Evolutionary conservation across 208 protist species (phyloP), one percentile per base, ranked within the genome.

Genomic region (Trypanosoma lewisi): DNA sequence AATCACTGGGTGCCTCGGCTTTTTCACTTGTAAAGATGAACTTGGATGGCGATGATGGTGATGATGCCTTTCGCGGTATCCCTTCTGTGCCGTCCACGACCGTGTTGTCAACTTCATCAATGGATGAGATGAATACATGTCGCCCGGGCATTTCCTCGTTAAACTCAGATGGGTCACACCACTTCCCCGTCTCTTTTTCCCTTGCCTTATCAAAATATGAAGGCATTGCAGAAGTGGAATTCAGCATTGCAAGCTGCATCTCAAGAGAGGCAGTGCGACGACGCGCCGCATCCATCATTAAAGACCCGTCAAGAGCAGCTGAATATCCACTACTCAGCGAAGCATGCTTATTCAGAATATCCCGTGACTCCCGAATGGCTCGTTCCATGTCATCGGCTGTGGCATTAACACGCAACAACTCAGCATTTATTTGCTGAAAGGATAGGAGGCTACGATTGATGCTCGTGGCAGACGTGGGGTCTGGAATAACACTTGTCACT

Each of bases 341-440:
- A 58, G 80, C 62, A 58, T 94, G 88, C n/a, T 73, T 72, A 50
- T 80, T 56, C 17, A 94, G 76, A 41, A 78, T 73, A 8, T 80
- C 75, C 5, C 78, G 71, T 17, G 87, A 89, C 31, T 85, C 83
- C 27, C 73, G 61, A 48, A 94, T 85, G 16, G 87, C 87, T 55
- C 71, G 76, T 33, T 85, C 87, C 84, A 94, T 94, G 1, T 78
- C 76, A 30, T 79, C 87, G 0, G 87, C 67, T 16, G 87, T 89
- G 4, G 64, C 63, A 52, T 79, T 85, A n/a, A 87, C 78, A 9
- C 65, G 75, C 53, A 82, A 63, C 9, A 94, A 51, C 53, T 89
- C 75, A 11, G 68, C 66, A 54, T 89, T 87, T 52, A 94, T 77
- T 23, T 71, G 62, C n/a, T 80, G 48, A 48, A 94, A 67, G 55